phyloP scores from a whole-genome alignment of 2,329 filamentous ascomycete genomes.

The Helotiales sp. region DNA sequence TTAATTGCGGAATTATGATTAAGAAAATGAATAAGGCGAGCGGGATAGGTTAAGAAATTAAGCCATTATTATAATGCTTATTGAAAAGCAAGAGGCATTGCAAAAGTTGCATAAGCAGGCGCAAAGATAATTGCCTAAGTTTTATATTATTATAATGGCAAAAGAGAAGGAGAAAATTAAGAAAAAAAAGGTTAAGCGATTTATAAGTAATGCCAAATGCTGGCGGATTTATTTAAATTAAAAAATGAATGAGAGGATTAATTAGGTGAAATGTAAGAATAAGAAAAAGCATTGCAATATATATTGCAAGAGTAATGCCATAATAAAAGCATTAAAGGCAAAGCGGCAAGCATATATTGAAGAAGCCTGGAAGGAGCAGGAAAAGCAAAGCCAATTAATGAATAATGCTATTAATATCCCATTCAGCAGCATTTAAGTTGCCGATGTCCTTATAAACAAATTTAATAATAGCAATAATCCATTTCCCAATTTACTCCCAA shows the following conservation, averaged over 20 bases:
- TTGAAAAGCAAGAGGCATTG: background rate
- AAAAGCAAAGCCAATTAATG: background rate
- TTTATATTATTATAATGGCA: background rate
- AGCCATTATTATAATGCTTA: background rate
- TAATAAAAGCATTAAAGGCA: background rate
- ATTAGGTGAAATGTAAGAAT: background rate
- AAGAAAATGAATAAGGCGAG: background rate
- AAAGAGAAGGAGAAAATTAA: background rate
- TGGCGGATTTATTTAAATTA: background rate
- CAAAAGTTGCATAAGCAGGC: background rate
- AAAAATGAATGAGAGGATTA: background rate
- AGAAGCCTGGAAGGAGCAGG: background rate
- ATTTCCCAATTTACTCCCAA: conserved; percentile 5
- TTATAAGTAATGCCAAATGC: too few relatives aligned
- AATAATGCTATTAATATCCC: background rate
- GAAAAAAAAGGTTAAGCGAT: background rate
- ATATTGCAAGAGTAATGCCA: background rate
- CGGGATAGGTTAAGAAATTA: conserved; percentile 1
- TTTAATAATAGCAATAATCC: background rate
- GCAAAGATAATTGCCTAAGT: background rate
- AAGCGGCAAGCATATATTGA: too few relatives aligned
- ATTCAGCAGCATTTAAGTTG: background rate
- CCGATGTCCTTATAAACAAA: background rate
- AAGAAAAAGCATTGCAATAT: background rate
- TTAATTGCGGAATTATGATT: background rate